A percentile compares a stretch with the other conserved stretches of the same genome.
phyloP scores from a whole-genome alignment of 345 rosid genomes.

The Populus euphratica region DNA sequence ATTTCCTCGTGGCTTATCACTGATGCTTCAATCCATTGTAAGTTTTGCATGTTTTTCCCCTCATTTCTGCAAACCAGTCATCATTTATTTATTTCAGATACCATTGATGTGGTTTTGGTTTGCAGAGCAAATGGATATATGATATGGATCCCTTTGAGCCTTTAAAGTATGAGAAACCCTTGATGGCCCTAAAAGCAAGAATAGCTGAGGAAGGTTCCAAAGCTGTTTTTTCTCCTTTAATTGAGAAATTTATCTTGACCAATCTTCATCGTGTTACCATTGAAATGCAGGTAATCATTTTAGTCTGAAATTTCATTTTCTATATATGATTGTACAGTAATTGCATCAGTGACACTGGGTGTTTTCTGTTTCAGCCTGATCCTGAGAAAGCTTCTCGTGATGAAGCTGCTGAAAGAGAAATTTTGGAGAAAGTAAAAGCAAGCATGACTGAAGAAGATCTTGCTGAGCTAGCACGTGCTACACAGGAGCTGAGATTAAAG shows the following conservation, averaged over 20 bases:
- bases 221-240: constrained; percentile 90
- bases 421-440: constrained; percentile 62
- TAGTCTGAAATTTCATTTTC: constrained; percentile 5
- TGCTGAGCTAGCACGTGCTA: constrained; percentile 84
- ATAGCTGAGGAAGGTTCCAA: constrained; percentile 82
- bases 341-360: constrained; percentile 17
- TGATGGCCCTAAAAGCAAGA: constrained; percentile 69
- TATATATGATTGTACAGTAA: constrained; percentile 1
- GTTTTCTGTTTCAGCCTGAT: constrained; percentile 64
- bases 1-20: constrained; percentile 94
- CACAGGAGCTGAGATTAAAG: constrained; percentile 74
- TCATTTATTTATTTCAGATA: background rate
- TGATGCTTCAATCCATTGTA: constrained; percentile 92
- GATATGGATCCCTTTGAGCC: constrained; percentile 98
- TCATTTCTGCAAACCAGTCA: background rate
- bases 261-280: constrained; percentile 83
- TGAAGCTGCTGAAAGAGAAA: constrained; percentile 76
- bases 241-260: constrained; percentile 77
- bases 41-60: constrained; percentile 13
- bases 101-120: constrained; percentile 23
- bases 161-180: constrained; percentile 80
- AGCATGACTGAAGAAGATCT: constrained; percentile 89
- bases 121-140: constrained; percentile 94
- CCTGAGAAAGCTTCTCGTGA: constrained; percentile 81
- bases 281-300: constrained; percentile 77